Evolutionary conservation across 164 flowering plant species (phyloP).

Genomic region (Echeveria elegans): DNA sequence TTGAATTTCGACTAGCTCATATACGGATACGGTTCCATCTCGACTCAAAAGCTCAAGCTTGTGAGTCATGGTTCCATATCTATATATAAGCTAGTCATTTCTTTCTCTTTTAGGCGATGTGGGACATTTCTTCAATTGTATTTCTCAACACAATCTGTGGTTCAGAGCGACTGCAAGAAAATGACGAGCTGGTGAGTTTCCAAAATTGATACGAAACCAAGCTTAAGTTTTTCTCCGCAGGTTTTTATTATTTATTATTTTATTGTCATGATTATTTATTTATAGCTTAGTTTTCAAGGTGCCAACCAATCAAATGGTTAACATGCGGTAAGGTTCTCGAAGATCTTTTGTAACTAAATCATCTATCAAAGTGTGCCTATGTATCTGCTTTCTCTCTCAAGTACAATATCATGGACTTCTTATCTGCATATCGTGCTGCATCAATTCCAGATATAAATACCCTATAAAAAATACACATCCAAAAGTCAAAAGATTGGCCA

Average conservation of each 20-base stretch:
- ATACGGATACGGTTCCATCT: no score
- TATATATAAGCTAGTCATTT: no score
- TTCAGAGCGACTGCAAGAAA: conserved; percentile 73
- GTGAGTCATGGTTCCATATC: no score
- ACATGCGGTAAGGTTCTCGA: conserved; percentile 95
- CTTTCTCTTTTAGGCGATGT: no score
- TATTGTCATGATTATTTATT: no score
- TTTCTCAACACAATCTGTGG: no score
- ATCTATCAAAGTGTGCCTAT: conserved; percentile 84
- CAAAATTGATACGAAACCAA: not conserved
- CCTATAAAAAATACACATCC: conserved; percentile 52
- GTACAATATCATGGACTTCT: conserved; percentile 64
- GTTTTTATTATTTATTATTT: no score
- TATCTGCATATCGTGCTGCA: conserved; percentile 87
- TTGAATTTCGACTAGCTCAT: no score
- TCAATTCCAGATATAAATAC: conserved; percentile 86
- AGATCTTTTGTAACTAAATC: conserved; percentile 96
- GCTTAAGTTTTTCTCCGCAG: not conserved
- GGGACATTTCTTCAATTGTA: no score
- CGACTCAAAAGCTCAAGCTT: no score
- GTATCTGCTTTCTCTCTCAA: conserved; percentile 93
- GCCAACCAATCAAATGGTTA: conserved; percentile 24
- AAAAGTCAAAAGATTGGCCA: no score
- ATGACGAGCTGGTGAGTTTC: not conserved
- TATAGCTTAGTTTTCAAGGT: not conserved